Percentiles rank a stretch among this genome's conserved stretches.
Conservation (phyloP, 768 basidiomycete species). For the Xanthoconium purpureum region DNA sequence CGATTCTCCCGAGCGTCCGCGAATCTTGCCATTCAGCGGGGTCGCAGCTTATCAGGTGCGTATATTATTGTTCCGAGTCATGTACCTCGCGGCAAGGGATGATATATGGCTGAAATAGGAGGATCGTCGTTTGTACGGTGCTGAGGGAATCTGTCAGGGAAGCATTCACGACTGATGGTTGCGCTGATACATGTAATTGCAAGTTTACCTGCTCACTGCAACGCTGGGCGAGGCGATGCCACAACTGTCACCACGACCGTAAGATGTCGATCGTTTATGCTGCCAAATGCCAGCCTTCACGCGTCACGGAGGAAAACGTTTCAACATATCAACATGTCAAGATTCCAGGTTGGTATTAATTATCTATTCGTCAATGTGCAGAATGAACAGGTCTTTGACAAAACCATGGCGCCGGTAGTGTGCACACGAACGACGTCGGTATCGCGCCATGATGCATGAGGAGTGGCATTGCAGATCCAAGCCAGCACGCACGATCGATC, state of each 20-base stretch:
- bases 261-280: neutral
- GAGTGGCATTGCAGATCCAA: constrained; percentile 1
- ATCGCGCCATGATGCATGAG: neutral
- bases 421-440: neutral
- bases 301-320: neutral
- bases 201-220: neutral
- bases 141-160: constrained; percentile 1
- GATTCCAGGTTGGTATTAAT: neutral
- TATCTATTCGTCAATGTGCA: neutral
- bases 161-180: neutral
- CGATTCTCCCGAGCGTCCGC: neutral
- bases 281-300: neutral
- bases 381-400: neutral
- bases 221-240: neutral
- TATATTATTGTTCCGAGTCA: neutral
- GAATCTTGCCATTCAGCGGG: neutral
- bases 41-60: neutral
- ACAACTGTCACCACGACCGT: neutral
- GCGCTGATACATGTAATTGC: no score
- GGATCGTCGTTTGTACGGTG: constrained; percentile 8
- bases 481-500: constrained; percentile 7
- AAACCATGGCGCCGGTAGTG: neutral
- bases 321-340: neutral
- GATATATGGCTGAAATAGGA: neutral
- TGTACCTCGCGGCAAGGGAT: neutral